Base-by-base conservation (phyloP, 345 rosid species). In the Citropsis articulata region DNA sequence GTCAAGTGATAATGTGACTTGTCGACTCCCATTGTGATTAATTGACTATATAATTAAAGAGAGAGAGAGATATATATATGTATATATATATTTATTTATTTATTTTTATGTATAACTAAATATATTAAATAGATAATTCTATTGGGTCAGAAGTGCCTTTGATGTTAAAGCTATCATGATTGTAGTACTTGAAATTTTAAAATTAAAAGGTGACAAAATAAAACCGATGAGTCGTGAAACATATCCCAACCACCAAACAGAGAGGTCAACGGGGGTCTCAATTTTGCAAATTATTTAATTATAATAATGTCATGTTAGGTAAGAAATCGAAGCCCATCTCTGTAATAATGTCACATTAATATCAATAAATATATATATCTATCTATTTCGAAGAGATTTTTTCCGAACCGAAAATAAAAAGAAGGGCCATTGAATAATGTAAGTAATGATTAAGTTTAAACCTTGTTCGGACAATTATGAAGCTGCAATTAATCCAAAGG, bases 151-250 rank as follows among this genome's bases (percentile, higher is more conserved):
- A 75, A 75, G 77, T 63, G 77, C 13, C 31, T 8, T 27, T 63
- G 70, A 40, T 75, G 42, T 45, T 62, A 45, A 75, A 63, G 57
- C 4, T 40, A 45, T 63, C 69, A 75, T 75, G 61, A 48, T 75
- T 64, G 61, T 14, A 53, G 60, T 19, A 63, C 18, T 74, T 74
- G 67, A 74, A 62, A 62, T 60, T 28, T 12, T n/a, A 61, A 73
- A 66, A 35, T 71, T 35, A 57, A 64, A 64, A 72, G 77, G 72
- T 61, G 83, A 86, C 83, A 61, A 71, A 64, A 69, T 55, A 27
- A 63, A 73, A 66, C 42, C 24, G 21, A n/a, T 60, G 75, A 60
- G 61, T 55, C 71, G 40, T 62, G 48, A 68, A 65, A 69, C 62
- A 61, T 65, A 30, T 45, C 72, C 24, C 81, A 79, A 79, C 83